These are phyloP conservation scores for Cyberlindnera xylosilytica DNA, from an alignment of 805 yeast species.

Conservation along the genomic window DNA sequence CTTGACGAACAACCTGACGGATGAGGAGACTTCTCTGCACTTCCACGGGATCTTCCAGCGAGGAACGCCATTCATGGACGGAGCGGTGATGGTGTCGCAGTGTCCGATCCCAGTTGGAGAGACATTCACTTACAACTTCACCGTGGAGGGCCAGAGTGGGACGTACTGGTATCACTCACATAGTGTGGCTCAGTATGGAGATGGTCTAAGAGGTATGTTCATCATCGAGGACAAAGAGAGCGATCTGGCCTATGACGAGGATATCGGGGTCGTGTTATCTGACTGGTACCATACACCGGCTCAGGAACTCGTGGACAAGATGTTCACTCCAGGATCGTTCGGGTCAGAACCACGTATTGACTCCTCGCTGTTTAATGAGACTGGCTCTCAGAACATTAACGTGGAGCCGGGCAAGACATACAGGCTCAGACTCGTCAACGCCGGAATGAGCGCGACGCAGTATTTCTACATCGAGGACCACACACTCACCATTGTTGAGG, in stretches of 20 bases:
- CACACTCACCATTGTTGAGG: conserved; percentile 50
- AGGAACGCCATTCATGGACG: conserved; percentile 79
- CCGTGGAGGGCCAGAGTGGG: conserved; percentile 39
- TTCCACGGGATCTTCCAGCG: conserved; percentile 79
- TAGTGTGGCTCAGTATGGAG: conserved; percentile 41
- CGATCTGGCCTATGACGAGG: conserved; percentile 43
- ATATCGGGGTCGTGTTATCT: conserved; percentile 37
- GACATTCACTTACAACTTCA: conserved; percentile 40
- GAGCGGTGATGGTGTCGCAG: conserved; percentile 83
- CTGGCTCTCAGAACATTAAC: conserved; percentile 40
- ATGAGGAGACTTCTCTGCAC: conserved; percentile 49
- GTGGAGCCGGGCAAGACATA: conserved; percentile 45
- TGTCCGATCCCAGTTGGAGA: conserved; percentile 41
- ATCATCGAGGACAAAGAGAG: conserved; percentile 30
- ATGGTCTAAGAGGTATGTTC: conserved; percentile 48
- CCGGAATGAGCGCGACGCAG: conserved; percentile 58
- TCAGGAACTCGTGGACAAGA: conserved; percentile 32
- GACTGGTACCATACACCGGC: conserved; percentile 49
- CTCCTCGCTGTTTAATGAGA: conserved; percentile 44
- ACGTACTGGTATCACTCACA: conserved; percentile 59
- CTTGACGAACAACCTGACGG: conserved; percentile 36
- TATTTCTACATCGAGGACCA: conserved; percentile 52
- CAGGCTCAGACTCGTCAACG: conserved; percentile 48
- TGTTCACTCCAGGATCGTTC: conserved; percentile 37
- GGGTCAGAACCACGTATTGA: conserved; percentile 52